A percentile compares a stretch with the other conserved stretches of the same genome.
Conservation (phyloP, 768 basidiomycete genomes). For the Saitozyma podzolica region DNA sequence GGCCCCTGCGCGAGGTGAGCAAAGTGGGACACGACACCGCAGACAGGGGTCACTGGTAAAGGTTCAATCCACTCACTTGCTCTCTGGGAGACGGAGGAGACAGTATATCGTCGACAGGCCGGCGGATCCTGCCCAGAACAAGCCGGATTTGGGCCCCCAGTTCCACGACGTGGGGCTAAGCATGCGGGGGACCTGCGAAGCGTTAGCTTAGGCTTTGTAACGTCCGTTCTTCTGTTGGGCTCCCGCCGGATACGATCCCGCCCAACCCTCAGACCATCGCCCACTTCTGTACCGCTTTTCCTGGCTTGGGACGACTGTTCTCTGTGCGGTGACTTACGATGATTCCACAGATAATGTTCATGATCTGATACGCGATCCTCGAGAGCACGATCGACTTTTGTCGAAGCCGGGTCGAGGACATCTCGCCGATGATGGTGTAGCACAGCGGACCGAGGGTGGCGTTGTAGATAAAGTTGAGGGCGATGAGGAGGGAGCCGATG, state of each 20-base stretch:
- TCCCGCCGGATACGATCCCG: too few relatives aligned
- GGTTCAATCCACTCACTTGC: conserved; percentile 2
- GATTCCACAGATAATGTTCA: conserved; percentile 38
- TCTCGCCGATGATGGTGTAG: conserved; percentile 39
- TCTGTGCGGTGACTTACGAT: too few relatives aligned
- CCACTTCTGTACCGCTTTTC: too few relatives aligned
- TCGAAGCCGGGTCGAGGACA: conserved; percentile 45
- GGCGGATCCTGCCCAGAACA: conserved; percentile 12
- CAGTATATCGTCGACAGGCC: conserved; percentile 8
- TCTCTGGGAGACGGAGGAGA: conserved; percentile 13
- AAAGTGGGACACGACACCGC: too few relatives aligned
- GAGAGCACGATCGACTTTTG: conserved; percentile 35
- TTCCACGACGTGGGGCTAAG: conserved; percentile 11
- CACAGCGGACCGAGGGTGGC: conserved; percentile 44
- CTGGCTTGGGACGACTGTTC: too few relatives aligned
- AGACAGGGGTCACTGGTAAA: too few relatives aligned
- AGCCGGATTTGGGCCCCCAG: conserved; percentile 15
- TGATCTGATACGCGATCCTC: conserved; percentile 16
- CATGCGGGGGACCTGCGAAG: conserved; percentile 1
- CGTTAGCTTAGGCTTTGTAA: too few relatives aligned
- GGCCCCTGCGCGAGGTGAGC: too few relatives aligned
- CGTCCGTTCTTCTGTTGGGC: too few relatives aligned
- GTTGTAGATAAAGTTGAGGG: conserved; percentile 47
- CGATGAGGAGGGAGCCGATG: conserved; percentile 45
- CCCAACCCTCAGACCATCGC: too few relatives aligned